phyloP scores from a whole-genome alignment of 73 alveolate genomes.

The Paramecium biaurelia region DNA sequence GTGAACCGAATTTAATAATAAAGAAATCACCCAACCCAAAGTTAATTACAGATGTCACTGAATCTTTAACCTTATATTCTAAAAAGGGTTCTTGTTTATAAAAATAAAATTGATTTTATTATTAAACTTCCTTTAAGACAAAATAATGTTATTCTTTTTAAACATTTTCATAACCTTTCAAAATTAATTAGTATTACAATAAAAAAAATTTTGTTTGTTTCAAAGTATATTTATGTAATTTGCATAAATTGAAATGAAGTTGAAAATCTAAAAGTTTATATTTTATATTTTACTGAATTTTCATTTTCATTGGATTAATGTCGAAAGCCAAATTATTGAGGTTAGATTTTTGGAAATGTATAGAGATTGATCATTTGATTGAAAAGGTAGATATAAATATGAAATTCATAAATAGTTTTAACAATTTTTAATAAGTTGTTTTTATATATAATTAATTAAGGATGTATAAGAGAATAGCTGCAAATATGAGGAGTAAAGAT shows the following conservation, averaged over 20 bases:
- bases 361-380: not conserved
- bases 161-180: not conserved
- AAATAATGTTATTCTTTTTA: not conserved
- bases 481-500: not conserved
- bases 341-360: not conserved
- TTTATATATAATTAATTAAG: not conserved
- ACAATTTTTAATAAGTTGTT: not conserved
- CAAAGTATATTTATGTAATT: no score
- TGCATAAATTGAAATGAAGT: not conserved
- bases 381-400: not conserved
- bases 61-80: not conserved
- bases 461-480: constrained; percentile 23
- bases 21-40: not conserved
- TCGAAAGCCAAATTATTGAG: not conserved
- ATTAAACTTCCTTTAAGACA: not conserved
- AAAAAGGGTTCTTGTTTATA: not conserved
- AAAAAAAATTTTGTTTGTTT: no score
- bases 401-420: not conserved
- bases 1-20: not conserved
- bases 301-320: not conserved
- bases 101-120: not conserved
- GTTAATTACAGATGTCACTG: not conserved
- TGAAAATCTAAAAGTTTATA: not conserved
- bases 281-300: not conserved
- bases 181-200: not conserved